These are phyloP conservation scores for Corylus americana DNA, from an alignment of 306 rosid genomes.

Conservation along the genomic window DNA sequence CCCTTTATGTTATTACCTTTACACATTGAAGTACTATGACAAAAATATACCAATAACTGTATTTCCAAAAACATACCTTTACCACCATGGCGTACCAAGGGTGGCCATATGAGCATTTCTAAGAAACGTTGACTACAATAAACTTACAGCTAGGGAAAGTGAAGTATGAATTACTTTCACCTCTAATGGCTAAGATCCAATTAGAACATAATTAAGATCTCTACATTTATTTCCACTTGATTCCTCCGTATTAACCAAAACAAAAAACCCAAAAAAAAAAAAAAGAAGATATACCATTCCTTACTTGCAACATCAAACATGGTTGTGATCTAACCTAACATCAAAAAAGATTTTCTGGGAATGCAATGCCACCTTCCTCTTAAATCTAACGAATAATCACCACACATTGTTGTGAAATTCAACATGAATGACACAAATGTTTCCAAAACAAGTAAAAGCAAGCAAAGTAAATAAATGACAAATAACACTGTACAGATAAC, in stretches of 20 bases:
- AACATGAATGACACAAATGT: background rate
- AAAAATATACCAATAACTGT: background rate
- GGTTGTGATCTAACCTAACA: too few relatives aligned
- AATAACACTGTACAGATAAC: background rate
- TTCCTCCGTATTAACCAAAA: slow-evolving; percentile 9
- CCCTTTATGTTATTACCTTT: background rate
- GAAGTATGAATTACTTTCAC: background rate
- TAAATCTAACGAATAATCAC: background rate
- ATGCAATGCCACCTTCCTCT: background rate
- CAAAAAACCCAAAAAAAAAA: background rate
- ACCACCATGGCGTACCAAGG: background rate
- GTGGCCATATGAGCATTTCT: background rate
- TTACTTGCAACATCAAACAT: background rate
- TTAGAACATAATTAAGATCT: background rate
- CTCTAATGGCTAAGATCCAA: background rate
- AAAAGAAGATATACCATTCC: background rate
- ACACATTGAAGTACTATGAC: background rate
- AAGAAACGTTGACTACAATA: background rate
- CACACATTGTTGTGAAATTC: background rate
- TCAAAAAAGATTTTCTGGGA: background rate
- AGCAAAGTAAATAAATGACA: background rate
- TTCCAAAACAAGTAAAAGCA: background rate
- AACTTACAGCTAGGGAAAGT: background rate
- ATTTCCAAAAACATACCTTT: background rate
- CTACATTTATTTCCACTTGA: slow-evolving; percentile 6